phyloP scores from a whole-genome alignment of 1,284 basidiomycete species.

The Pisolithus thermaeus region DNA sequence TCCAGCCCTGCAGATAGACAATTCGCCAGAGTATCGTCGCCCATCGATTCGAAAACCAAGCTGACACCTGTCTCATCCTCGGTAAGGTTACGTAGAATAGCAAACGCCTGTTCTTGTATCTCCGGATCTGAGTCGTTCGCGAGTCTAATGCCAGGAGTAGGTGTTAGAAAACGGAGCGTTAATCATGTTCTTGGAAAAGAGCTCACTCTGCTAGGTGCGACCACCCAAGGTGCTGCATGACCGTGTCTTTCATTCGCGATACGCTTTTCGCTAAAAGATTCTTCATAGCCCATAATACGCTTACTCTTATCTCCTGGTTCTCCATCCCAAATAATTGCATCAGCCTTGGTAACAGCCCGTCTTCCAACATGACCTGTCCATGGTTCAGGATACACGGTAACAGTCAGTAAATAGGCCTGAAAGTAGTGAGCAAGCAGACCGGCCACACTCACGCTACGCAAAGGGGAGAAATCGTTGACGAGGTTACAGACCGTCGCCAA shows the following conservation, averaged over 20 bases:
- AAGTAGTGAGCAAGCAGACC: not conserved
- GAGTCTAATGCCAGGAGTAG: constrained; percentile 31
- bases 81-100: constrained; percentile 57
- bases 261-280: constrained; percentile 66
- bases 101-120: constrained; percentile 63
- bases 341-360: constrained; percentile 60
- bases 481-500: constrained; percentile 79
- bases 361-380: constrained; percentile 40
- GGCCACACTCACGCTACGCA: constrained; percentile 53
- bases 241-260: constrained; percentile 50
- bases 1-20: constrained; percentile 43
- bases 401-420: not conserved
- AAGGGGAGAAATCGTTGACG: constrained; percentile 80
- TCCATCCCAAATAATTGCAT: constrained; percentile 48
- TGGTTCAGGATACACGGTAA: not conserved
- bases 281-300: constrained; percentile 77
- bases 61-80: constrained; percentile 57
- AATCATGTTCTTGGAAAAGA: not conserved
- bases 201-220: constrained; percentile 44
- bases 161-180: not conserved
- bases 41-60: constrained; percentile 50
- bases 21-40: constrained; percentile 38
- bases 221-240: constrained; percentile 68
- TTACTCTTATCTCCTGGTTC: constrained; percentile 56
- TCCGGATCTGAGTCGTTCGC: constrained; percentile 43